Base-by-base conservation (phyloP, 2,329 filamentous ascomycete genomes). In the Fusarium mundagurra region DNA sequence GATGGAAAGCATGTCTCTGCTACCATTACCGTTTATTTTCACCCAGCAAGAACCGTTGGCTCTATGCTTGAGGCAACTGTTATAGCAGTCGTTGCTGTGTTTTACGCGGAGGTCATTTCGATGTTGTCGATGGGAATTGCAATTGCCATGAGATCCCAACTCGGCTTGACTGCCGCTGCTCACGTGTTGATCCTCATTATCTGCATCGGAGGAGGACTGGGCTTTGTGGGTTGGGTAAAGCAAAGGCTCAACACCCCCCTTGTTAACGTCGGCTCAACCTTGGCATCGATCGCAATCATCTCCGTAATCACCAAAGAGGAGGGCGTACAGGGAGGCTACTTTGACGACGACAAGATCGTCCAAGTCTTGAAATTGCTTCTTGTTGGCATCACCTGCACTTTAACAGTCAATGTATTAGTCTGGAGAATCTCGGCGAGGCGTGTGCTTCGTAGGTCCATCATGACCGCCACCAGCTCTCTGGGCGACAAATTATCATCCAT, bases 1-100 rank as follows among this genome's bases (percentile, higher is more conserved):
- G 95, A 98, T 83, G 94, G 94, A 58, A 98, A 98, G 80, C 96
- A 98, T 83, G 92, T 98, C 79, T 94, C 98, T 59, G 95, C 95
- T 38, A 98, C 96, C 5, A 91, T 98, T 66, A 97, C 94, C 2
- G 95, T 98, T 17, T 98, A 98, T 80, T 98, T 98, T 79, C 95
- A 98, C 81, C 95, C 96, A 9, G 94, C 94, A 11, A 88, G 96
- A 66, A 94, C 94, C 24, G 90, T 92, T 33, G 96, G 96, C 2
- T 96, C 93, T 74, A 98, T 98, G 94, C 89, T 94, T 66, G 94
- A 98, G 82, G 95, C 95, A 7, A 89, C 92, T 17, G 84, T 95
- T 39, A 91, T 96, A 66, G 94, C 94, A 11, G 84, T 93, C 43
- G 86, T 93, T 39, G 95, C 95, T 4, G 94, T 98, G 69, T 83